phyloP scores from a whole-genome alignment of 768 basidiomycete genomes.

The Boletus coccyginus region DNA sequence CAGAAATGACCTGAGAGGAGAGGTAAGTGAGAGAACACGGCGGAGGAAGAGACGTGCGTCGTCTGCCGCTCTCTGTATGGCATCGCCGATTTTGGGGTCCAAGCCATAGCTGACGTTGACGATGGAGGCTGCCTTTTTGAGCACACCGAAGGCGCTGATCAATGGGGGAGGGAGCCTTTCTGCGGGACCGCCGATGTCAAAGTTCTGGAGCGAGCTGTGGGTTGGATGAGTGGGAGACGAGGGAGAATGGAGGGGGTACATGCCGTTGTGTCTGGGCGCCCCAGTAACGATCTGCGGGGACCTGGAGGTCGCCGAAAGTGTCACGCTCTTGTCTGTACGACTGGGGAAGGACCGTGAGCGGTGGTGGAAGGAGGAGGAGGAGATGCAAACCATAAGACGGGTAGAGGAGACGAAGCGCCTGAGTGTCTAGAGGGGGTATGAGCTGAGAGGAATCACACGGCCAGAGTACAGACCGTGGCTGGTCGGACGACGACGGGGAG shows the following conservation, averaged over 20 bases:
- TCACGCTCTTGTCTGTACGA: slow-evolving; percentile 80
- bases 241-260: slow-evolving; percentile 3
- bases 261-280: slow-evolving; percentile 97
- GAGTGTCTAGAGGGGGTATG: not conserved
- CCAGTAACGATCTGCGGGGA: slow-evolving; percentile 90
- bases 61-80: slow-evolving; percentile 91
- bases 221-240: slow-evolving; percentile 9
- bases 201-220: slow-evolving; percentile 86
- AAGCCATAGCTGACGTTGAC: slow-evolving; percentile 91
- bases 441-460: slow-evolving; percentile 23
- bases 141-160: slow-evolving; percentile 95
- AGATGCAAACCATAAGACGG: slow-evolving; percentile 34
- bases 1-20: slow-evolving; percentile 79
- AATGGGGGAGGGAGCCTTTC: slow-evolving; percentile 94
- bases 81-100: slow-evolving; percentile 81
- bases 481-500: slow-evolving; percentile 15
- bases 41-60: slow-evolving; percentile 53
- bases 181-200: slow-evolving; percentile 94
- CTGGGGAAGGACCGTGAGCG: slow-evolving; percentile 33
- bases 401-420: slow-evolving; percentile 31
- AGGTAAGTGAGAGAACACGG: not conserved
- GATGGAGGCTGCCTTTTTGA: slow-evolving; percentile 94
- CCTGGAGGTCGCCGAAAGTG: slow-evolving; percentile 93
- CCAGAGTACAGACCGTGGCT: slow-evolving; percentile 3
- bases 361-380: not conserved